These are phyloP conservation scores for Saccharomycopsis sp. DNA, from an alignment of 805 yeast species.

Conservation along the genomic window DNA sequence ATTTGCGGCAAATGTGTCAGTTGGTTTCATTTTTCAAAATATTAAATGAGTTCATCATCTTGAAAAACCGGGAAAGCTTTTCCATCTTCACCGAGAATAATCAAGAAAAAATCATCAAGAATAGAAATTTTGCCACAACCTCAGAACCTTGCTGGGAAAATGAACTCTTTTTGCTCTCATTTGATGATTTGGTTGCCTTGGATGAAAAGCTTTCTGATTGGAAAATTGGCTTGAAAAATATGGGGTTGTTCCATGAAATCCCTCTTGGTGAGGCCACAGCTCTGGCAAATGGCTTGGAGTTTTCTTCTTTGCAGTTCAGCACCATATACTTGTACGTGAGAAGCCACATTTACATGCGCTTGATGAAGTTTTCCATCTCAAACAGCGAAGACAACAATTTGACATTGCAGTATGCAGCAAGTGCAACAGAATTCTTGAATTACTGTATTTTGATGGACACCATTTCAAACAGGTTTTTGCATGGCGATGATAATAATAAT, in stretches of 20 bases:
- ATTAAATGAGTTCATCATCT: constrained; percentile 22
- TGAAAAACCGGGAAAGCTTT: neutral
- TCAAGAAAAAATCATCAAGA: too few relatives aligned
- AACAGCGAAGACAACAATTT: constrained; percentile 2
- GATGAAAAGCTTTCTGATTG: constrained; percentile 2
- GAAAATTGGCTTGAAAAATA: neutral
- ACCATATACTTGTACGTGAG: constrained; percentile 36
- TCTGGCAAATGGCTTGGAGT: constrained; percentile 3
- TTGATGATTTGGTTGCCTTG: constrained; percentile 9
- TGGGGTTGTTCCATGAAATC: constrained; percentile 1
- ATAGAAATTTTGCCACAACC: too few relatives aligned
- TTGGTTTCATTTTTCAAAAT: constrained; percentile 28
- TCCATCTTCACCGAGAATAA: neutral
- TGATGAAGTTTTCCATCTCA: constrained; percentile 9
- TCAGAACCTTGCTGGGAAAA: too few relatives aligned
- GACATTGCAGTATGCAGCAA: neutral
- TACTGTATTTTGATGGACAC: constrained; percentile 10
- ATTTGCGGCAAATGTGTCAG: constrained; percentile 28
- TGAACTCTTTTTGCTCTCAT: constrained; percentile 11
- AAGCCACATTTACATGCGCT: constrained; percentile 34
- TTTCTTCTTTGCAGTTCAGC: constrained; percentile 30
- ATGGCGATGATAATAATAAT: too few relatives aligned
- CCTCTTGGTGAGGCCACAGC: constrained; percentile 3
- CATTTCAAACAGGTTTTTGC: constrained; percentile 7
- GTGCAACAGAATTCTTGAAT: constrained; percentile 15